A percentile compares a stretch with the other conserved stretches of the same genome.
phyloP scores from a whole-genome alignment of 176 grass and related monocot species.

The Cymbopogon citratus region DNA sequence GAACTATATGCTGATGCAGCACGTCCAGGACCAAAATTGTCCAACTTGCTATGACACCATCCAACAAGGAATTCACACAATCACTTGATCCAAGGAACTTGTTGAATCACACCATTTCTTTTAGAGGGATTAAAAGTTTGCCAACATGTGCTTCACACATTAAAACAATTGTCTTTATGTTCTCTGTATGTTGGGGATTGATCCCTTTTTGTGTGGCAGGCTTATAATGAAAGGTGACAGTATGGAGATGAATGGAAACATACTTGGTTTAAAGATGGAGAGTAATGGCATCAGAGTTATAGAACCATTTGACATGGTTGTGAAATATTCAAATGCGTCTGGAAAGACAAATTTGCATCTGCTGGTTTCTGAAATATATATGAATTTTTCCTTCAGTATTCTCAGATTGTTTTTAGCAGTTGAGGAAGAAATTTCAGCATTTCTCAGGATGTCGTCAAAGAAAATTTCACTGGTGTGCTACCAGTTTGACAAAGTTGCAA shows the following conservation, averaged over 20 bases:
- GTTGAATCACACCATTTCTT: constrained; percentile 11
- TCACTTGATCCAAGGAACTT: background rate
- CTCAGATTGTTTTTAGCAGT: constrained; percentile 86
- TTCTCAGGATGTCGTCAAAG: constrained; percentile 79
- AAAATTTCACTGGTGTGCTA: constrained; percentile 70
- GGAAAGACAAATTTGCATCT: constrained; percentile 84
- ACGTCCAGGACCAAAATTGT: background rate
- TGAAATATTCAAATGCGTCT: constrained; percentile 76
- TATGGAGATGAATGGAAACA: constrained; percentile 74
- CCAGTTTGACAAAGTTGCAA: constrained; percentile 86
- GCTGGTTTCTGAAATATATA: constrained; percentile 81
- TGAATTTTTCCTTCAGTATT: constrained; percentile 99
- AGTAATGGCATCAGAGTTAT: constrained; percentile 94
- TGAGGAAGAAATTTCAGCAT: constrained; percentile 95
- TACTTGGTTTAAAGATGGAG: constrained; percentile 87
- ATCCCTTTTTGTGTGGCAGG: constrained; percentile 38
- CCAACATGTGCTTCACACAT: constrained; percentile 3
- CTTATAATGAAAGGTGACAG: constrained; percentile 78
- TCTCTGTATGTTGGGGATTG: background rate
- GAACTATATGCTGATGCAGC: background rate
- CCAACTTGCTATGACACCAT: background rate
- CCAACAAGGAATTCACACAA: constrained; percentile 3
- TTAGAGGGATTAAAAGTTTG: background rate
- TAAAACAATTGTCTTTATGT: background rate
- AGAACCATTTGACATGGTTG: constrained; percentile 81